Percentiles rank a stretch among this genome's conserved stretches.
Evolutionary conservation across 208 protist genomes (phyloP).

Genomic region (Acanthamoeba triangularis): DNA sequence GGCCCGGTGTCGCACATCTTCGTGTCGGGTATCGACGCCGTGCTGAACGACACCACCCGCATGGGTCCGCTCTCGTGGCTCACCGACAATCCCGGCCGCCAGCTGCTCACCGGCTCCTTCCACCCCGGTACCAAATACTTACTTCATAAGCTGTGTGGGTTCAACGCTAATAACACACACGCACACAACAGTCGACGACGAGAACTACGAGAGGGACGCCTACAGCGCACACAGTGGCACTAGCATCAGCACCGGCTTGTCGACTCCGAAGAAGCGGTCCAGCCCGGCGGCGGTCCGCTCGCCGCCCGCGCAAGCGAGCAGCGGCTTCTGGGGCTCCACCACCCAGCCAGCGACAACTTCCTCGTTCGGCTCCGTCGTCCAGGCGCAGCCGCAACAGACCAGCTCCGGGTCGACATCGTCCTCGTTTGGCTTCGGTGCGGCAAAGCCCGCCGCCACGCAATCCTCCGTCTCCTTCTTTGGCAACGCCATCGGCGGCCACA

Average conservation of each 20-base stretch:
- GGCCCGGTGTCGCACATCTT: constrained; percentile 6
- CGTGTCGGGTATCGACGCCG: constrained; percentile 20
- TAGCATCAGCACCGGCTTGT: neutral
- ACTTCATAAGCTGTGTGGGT: too few species aligned
- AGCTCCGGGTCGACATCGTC: neutral
- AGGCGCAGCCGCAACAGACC: neutral
- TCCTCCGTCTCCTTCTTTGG: neutral
- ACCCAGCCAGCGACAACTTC: too few species aligned
- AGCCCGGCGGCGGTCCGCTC: neutral
- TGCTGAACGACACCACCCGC: constrained; percentile 27
- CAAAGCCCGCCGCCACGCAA: neutral
- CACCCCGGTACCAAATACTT: neutral
- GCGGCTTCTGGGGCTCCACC: too few species aligned
- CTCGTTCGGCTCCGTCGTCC: neutral
- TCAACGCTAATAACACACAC: too few species aligned
- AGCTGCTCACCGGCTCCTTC: constrained; percentile 83
- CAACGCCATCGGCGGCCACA: neutral
- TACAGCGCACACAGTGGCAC: neutral
- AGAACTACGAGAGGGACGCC: constrained; percentile 7
- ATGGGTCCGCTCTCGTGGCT: constrained; percentile 77
- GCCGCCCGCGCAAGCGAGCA: too few species aligned
- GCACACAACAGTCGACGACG: neutral
- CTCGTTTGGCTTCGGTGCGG: neutral
- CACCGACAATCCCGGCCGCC: constrained; percentile 79
- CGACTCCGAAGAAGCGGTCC: neutral